These are phyloP conservation scores for Entophlyctis luteolus DNA, from an alignment of 192 early-diverging fungal genomes.

Conservation along the genomic window DNA sequence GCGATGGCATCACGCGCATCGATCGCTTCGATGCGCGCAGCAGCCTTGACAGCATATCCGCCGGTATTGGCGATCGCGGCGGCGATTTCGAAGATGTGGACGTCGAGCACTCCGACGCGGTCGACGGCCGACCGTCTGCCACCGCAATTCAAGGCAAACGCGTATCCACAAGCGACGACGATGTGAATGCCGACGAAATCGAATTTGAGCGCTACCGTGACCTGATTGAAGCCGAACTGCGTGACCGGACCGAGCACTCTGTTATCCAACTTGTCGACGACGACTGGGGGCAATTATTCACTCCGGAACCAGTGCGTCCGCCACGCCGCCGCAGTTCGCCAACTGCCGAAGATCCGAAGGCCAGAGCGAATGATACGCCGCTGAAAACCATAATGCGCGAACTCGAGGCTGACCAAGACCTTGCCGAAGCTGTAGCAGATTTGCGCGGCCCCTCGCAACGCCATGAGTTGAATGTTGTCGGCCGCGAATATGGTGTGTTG, in stretches of 20 bases:
- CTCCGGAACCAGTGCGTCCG: no score
- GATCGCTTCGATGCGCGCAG: slow-evolving; percentile 19
- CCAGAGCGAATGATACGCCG: no score
- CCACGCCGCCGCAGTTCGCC: no score
- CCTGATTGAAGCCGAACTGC: neutral
- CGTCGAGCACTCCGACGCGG: no score
- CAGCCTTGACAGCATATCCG: neutral
- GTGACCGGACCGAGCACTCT: neutral
- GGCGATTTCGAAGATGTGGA: neutral
- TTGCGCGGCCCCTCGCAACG: neutral
- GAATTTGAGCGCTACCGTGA: slow-evolving; percentile 10
- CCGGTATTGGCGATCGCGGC: neutral
- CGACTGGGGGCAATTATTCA: neutral
- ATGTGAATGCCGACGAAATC: neutral
- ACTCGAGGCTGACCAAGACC: neutral
- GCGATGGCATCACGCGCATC: slow-evolving; percentile 14
- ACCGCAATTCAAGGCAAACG: no score
- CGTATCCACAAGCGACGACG: no score
- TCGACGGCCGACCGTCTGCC: no score
- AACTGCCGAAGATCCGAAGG: no score
- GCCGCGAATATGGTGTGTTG: no score
- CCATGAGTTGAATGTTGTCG: neutral
- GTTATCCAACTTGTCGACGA: slow-evolving; percentile 8
- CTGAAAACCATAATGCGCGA: no score
- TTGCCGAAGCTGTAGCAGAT: neutral